Evolutionary conservation across 805 yeast genomes (phyloP), one percentile per base, ranked within the genome.

Genomic region (Zygotorulaspora sp.): DNA sequence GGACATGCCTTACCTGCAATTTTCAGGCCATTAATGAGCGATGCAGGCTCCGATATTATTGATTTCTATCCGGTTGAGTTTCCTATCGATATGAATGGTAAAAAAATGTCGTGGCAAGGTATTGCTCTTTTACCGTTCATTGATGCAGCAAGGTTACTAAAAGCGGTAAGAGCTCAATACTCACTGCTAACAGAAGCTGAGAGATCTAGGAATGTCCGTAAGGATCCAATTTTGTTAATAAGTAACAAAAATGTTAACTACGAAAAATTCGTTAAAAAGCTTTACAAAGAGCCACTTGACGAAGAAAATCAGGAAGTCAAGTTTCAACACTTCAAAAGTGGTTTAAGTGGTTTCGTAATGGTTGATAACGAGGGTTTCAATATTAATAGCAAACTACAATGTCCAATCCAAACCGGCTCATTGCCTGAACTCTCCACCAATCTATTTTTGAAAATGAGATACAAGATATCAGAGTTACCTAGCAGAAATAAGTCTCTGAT

Each of bases 81-180:
- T 63, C 75, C 80, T 31, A 81, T 89, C 47, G 97, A 89, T 63
- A 87, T 89, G 96, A 88, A 89, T 57, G 97, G 97, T 19, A 85
- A 86, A 49, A 87, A 84, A 49, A 83, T 83, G 86, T 71, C 90
- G 35, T 89, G 97, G 97, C 94, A 87, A 58, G 97, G 95, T 37
- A 83, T 89, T 52, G 89, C 95, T 1, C 63, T 89, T 27, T 65
- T 89, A 38, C 97, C 97, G 0, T 89, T 89, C 49, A 90, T 89
- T 50, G 96, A 89, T 52, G 95, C 86, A 52, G 61, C 61, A n/a
- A 67, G 95, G 49, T 67, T 89, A 30, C 60, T 89, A 36, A 65
- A 68, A 12, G 80, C 78, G 3, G 95, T 88, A 2, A 70, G 75
- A 36, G 74, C 63, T 1, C 77, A 81, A 44, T 89, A 89, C 55